Conservation (phyloP, 1,139 yeast species). For the Debaryomycetaceae sp. region DNA sequence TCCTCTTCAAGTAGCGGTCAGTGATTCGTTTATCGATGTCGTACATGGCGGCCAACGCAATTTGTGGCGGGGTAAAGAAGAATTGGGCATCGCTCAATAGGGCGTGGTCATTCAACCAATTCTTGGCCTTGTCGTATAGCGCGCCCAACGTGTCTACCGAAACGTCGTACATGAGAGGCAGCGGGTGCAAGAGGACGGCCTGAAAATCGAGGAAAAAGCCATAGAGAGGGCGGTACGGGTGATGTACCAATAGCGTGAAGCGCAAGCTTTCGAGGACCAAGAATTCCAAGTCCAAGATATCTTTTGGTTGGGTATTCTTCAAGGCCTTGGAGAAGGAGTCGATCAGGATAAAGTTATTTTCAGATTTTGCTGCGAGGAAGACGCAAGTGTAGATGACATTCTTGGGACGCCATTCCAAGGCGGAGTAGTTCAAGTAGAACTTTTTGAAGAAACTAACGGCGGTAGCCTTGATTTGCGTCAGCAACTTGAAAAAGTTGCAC, state of each 20-base stretch:
- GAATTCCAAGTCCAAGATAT: conserved; percentile 72
- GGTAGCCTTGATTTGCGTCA: conserved; percentile 55
- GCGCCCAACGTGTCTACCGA: conserved; percentile 36
- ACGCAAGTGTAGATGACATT: conserved; percentile 74
- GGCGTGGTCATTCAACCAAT: conserved; percentile 48
- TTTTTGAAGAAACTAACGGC: conserved; percentile 75
- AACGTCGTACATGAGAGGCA: conserved; percentile 25
- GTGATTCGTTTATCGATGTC: conserved; percentile 54
- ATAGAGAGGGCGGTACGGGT: conserved; percentile 77
- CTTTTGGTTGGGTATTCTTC: conserved; percentile 53
- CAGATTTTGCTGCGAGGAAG: conserved; percentile 86
- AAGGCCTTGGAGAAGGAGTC: conserved; percentile 68
- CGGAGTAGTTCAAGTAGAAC: conserved; percentile 70
- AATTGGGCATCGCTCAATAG: conserved; percentile 68
- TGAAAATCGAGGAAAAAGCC: conserved; percentile 90
- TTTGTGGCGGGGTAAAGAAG: conserved; percentile 85
- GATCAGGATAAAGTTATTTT: conserved; percentile 79
- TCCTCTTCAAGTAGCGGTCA: conserved; percentile 52
- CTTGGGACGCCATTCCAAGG: conserved; percentile 83
- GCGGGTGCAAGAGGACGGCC: conserved; percentile 37
- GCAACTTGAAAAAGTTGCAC: conserved; percentile 35
- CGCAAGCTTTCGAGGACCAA: conserved; percentile 59
- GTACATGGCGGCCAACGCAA: conserved; percentile 79
- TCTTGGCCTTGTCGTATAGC: conserved; percentile 60
- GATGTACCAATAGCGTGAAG: conserved; percentile 79